Base-by-base conservation (phyloP, 2,329 filamentous ascomycete genomes). In the Aspergillus ruber region DNA sequence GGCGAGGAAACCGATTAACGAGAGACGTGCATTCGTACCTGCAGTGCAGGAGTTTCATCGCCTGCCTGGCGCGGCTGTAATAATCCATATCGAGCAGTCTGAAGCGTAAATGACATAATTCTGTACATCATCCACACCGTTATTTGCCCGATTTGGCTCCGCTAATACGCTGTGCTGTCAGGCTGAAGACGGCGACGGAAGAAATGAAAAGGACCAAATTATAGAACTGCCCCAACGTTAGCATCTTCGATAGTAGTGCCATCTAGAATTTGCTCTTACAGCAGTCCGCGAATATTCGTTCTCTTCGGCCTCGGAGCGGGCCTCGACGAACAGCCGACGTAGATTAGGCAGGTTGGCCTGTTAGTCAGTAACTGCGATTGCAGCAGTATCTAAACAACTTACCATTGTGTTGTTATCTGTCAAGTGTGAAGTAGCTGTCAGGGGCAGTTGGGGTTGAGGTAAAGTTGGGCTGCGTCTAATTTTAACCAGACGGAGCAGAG, bases 181-280 rank as follows among this genome's bases (percentile, higher is more conserved):
- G 74, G 66, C 91, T 95, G 74, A 97, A 96, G 50, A 95, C 83
- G 6, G 91, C 90, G 20, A 98, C 87, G 0, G 93, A 96, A 20
- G 90, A 93, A 77, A 98, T 91, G 73, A 97, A 98, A 2, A 97
- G 76, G 1, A 96, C 90, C 0, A 95, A 82, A 62, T 98, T 97
- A 72, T 98, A 98, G 68, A 98, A 98, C 93, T 69, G 43, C 18
- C 12, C 33, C 8, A 3, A 29, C 40, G 7, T 25, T 18, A 8
- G 9, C n/a, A 23, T 3, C 6, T 27, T 12, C 20, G 12, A 18
- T 33, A 33, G n/a, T n/a, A n/a, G n/a, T n/a, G 21, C 21, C 21
- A 21, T 21, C n/a, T n/a, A n/a, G n/a, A n/a, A n/a, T n/a, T n/a
- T n/a, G n/a, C n/a, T 25, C 42, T 63, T 74, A 96, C 93, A 45